phyloP scores from a whole-genome alignment of 73 alveolate species.

The Paramecium primaurelia region DNA sequence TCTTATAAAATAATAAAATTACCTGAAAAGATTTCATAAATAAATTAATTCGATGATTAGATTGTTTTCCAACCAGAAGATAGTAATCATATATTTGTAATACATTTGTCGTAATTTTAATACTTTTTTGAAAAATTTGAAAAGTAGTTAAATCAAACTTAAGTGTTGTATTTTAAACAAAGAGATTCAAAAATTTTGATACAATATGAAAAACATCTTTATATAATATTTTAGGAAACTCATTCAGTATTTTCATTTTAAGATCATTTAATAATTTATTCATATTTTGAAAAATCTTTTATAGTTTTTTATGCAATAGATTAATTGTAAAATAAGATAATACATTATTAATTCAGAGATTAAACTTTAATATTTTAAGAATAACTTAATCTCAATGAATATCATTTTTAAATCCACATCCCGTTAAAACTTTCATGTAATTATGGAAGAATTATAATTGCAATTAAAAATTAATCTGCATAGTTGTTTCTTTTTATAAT shows the following conservation, averaged over 20 bases:
- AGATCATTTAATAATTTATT: neutral
- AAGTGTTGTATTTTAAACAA: too few species aligned
- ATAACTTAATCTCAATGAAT: too few species aligned
- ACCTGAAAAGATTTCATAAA: neutral
- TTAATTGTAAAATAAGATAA: too few species aligned
- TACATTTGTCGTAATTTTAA: too few species aligned
- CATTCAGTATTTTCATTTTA: neutral
- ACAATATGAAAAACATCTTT: neutral
- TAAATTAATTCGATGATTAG: neutral
- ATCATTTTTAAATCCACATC: neutral
- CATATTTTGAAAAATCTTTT: neutral
- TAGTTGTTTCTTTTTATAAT: neutral
- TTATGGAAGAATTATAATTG: neutral
- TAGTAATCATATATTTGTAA: too few species aligned
- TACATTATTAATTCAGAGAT: neutral
- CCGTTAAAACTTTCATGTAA: neutral
- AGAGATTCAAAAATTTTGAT: too few species aligned
- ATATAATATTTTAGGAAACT: neutral
- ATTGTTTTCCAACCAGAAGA: too few species aligned
- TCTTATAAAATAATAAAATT: too few species aligned
- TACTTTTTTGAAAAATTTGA: neutral
- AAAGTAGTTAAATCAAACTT: too few species aligned
- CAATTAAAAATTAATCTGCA: neutral
- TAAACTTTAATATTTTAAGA: neutral
- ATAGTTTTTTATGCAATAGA: neutral